Conservation (phyloP, 2,329 filamentous ascomycete genomes). For the Rhynchosporium agropyri region DNA sequence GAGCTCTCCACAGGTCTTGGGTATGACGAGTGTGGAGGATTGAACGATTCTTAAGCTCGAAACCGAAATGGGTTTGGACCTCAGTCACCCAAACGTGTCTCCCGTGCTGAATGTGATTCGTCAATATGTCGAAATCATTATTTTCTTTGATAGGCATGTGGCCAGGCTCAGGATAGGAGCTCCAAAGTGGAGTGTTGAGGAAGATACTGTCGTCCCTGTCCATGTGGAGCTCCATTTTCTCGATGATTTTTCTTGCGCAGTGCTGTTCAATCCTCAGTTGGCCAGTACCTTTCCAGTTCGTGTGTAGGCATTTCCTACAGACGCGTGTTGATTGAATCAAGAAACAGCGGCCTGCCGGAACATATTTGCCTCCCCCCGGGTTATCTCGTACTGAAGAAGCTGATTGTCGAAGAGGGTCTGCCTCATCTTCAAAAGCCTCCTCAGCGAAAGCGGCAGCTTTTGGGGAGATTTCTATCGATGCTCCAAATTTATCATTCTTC, state of each 20-base stretch:
- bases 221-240: background rate
- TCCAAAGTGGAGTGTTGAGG: background rate
- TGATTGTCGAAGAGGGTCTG: too few relatives aligned
- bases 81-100: background rate
- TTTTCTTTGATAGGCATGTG: background rate
- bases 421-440: too few relatives aligned
- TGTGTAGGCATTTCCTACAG: too few relatives aligned
- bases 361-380: too few relatives aligned
- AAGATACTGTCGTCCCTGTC: background rate
- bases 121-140: background rate
- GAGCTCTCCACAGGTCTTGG: background rate
- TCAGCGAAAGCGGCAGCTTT: too few relatives aligned
- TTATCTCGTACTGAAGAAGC: too few relatives aligned
- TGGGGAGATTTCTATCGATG: too few relatives aligned
- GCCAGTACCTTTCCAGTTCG: background rate
- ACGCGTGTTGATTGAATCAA: too few relatives aligned
- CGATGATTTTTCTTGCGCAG: background rate
- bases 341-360: too few relatives aligned
- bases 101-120: background rate
- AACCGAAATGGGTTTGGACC: background rate
- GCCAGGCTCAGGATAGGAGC: background rate
- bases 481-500: too few relatives aligned
- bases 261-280: background rate
- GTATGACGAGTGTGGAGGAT: background rate
- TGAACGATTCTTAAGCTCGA: too few relatives aligned